These are phyloP conservation scores for Zasmidium citrigriseum DNA, from an alignment of 2,329 filamentous ascomycete species.

Conservation along the genomic window DNA sequence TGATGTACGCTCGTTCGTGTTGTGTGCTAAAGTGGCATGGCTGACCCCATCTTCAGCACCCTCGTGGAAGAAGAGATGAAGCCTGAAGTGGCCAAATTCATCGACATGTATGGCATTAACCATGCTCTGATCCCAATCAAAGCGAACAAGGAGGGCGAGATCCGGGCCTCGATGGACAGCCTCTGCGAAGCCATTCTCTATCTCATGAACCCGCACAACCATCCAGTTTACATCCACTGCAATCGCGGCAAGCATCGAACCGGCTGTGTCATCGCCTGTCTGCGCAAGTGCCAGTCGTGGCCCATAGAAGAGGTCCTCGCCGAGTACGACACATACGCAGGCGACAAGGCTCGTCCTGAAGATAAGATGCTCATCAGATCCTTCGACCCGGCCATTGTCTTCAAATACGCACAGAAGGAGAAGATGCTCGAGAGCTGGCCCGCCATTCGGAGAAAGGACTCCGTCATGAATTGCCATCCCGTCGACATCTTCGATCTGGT, in stretches of 20 bases:
- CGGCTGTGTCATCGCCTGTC: conserved; percentile 80
- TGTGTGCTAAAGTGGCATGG: conserved; percentile 25
- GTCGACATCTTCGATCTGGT: conserved; percentile 5
- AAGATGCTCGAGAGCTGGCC: not conserved
- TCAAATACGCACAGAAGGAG: conserved; percentile 27
- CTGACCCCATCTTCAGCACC: conserved; percentile 40
- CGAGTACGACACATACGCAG: conserved; percentile 70
- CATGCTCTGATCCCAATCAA: conserved; percentile 77
- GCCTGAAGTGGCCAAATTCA: conserved; percentile 52
- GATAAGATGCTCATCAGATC: conserved; percentile 47
- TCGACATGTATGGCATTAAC: conserved; percentile 65
- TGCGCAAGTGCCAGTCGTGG: conserved; percentile 74
- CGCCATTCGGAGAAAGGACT: not conserved
- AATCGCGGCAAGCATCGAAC: conserved; percentile 95
- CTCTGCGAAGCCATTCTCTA: conserved; percentile 73
- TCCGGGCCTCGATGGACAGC: conserved; percentile 60
- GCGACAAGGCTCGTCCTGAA: conserved; percentile 50
- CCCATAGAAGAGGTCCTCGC: conserved; percentile 61
- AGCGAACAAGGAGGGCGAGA: conserved; percentile 75
- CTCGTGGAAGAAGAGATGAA: conserved; percentile 42
- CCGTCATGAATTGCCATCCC: not conserved
- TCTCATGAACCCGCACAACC: conserved; percentile 70
- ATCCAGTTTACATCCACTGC: conserved; percentile 85
- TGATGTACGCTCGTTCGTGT: conserved; percentile 61
- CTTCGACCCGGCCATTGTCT: conserved; percentile 45